Percentiles rank a stretch among this genome's conserved stretches.
Conservation (phyloP, 1,284 basidiomycete species). For the Athelia sp. region DNA sequence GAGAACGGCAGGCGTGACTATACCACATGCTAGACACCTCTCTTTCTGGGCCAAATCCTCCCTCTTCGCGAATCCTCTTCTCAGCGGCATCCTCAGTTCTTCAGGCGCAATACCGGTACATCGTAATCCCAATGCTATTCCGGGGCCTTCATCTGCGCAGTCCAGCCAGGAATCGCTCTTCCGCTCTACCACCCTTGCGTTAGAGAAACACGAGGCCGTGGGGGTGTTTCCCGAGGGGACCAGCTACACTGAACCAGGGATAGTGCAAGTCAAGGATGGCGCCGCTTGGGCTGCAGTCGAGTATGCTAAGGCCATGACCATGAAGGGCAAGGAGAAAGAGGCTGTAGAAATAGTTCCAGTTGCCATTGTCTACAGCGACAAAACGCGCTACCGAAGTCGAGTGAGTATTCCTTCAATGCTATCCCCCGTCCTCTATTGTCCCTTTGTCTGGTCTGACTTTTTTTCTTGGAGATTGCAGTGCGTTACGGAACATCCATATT, state of each 20-base stretch:
- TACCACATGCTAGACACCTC: constrained; percentile 56
- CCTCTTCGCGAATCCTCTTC: constrained; percentile 59
- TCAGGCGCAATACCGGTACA: constrained; percentile 76
- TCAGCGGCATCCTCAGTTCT: constrained; percentile 52
- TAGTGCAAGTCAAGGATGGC: constrained; percentile 71
- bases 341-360: constrained; percentile 58
- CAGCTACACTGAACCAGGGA: constrained; percentile 58
- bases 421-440: neutral
- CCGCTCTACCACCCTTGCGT: constrained; percentile 55
- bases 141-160: neutral
- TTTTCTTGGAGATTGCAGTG: neutral
- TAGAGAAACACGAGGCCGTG: constrained; percentile 55
- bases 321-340: constrained; percentile 2
- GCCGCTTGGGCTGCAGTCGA: constrained; percentile 78
- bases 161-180: constrained; percentile 52
- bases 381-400: constrained; percentile 61
- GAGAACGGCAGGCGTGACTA: constrained; percentile 40
- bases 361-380: constrained; percentile 71
- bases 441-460: constrained; percentile 31
- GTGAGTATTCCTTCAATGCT: constrained; percentile 23
- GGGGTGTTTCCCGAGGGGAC: constrained; percentile 78
- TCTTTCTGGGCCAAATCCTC: constrained; percentile 73
- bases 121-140: constrained; percentile 37
- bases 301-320: constrained; percentile 46
- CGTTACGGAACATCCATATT: neutral